These are phyloP conservation scores for Penicillium expansum DNA, from an alignment of 2,329 filamentous ascomycete genomes.

Conservation along the genomic window DNA sequence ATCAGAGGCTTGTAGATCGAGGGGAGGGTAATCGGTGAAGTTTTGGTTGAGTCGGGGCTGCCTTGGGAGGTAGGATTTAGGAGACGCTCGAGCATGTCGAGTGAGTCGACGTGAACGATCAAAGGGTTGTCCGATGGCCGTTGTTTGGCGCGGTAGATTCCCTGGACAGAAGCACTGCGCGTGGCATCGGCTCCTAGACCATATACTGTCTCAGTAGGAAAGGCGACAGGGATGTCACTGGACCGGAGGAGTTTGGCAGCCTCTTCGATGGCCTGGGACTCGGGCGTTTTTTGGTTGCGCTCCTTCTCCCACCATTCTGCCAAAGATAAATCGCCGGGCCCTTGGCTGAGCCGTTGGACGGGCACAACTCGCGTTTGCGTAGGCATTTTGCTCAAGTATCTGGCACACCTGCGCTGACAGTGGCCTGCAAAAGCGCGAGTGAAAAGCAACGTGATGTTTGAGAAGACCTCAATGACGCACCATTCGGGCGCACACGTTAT, in stretches of 20 bases:
- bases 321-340: conserved; percentile 33
- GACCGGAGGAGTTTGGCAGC: conserved; percentile 66
- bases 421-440: conserved; percentile 31
- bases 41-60: conserved; percentile 31
- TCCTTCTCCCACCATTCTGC: conserved; percentile 42
- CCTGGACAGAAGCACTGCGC: conserved; percentile 73
- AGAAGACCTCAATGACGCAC: conserved; percentile 20
- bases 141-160: conserved; percentile 91
- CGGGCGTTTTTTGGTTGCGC: conserved; percentile 38
- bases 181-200: conserved; percentile 96
- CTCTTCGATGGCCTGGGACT: conserved; percentile 55
- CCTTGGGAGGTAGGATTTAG: conserved; percentile 45
- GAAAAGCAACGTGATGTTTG: conserved; percentile 30
- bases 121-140: conserved; percentile 91
- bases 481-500: conserved; percentile 14
- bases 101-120: conserved; percentile 84
- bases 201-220: conserved; percentile 97
- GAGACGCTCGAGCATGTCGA: conserved; percentile 69
- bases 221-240: conserved; percentile 77
- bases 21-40: conserved; percentile 54
- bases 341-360: conserved; percentile 39
- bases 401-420: conserved; percentile 29
- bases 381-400: conserved; percentile 23
- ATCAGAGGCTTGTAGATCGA: conserved; percentile 76
- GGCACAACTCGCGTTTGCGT: conserved; percentile 37